Base-by-base conservation (phyloP, 2,329 filamentous ascomycete genomes). In the Lithohypha guttulata region DNA sequence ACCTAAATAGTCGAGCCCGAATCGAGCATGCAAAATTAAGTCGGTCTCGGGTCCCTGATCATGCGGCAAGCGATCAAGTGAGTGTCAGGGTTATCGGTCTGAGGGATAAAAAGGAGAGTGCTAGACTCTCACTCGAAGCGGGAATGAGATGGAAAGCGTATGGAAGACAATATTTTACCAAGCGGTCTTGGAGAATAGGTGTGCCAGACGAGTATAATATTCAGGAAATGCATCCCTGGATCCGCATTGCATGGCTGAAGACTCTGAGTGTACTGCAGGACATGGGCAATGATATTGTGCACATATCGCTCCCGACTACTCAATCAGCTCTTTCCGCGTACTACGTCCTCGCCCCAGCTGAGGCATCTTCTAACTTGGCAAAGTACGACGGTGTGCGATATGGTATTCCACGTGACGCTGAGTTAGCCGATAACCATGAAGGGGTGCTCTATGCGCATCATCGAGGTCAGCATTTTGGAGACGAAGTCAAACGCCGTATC, bases 381-480 rank as follows among this genome's bases (percentile, higher is more conserved):
- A 95, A 93, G 58, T 98, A 95, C 59, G 93, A 98, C 53, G 91
- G 91, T 14, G 77, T 96, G n/a, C 81, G 91, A 8, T 98, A 93
- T 60, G 91, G 91, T 1, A 69, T 67, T 14, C 71, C 77, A 20
- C 63, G 63, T 4, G 58, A 62, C 7, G 54, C 53, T 7, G 48
- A 55, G n/a, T 5, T 31, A 6, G 49, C 67, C 32, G 68, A 78
- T 43, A 75, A 75, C 41, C 65, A 70, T 4, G 67, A 65, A 8
- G 69, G 70, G 6, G 69, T 73, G n/a, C 66, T 93, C 2, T 96
- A 91, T 58, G 77, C 86, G 0, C 68, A 71, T 27, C 85, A 83
- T 1, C 75, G 91, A 41, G 81, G 79, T 10, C 60, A 67, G 22
- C 79, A 79, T 0, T 86, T 98, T 48, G 91, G 91, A 5, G 66